Conservation (phyloP, 1,284 basidiomycete genomes). For the Apiotrichum sp. region DNA sequence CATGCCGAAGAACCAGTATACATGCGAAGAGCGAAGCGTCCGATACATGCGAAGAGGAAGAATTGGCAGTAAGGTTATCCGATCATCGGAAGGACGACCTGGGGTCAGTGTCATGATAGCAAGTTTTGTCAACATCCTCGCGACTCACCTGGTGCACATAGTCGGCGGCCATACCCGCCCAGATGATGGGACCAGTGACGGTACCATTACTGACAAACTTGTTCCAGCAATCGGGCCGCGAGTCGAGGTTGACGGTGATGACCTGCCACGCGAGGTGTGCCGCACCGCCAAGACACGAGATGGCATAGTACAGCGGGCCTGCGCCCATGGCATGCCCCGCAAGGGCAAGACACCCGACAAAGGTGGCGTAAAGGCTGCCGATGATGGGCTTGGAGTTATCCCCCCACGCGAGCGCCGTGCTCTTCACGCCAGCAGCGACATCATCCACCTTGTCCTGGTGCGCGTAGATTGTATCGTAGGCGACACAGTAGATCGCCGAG, state of each 20-base stretch:
- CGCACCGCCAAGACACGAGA: conserved; percentile 66
- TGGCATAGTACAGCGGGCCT: conserved; percentile 66
- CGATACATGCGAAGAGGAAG: no score
- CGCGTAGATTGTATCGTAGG: conserved; percentile 97
- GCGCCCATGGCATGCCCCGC: conserved; percentile 74
- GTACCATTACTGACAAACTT: conserved; percentile 85
- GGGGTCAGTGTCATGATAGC: neutral
- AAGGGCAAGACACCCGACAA: conserved; percentile 67
- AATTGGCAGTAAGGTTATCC: neutral
- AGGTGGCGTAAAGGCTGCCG: conserved; percentile 63
- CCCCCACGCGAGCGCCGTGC: conserved; percentile 88
- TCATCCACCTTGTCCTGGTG: conserved; percentile 97
- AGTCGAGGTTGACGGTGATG: conserved; percentile 69
- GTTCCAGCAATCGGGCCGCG: conserved; percentile 79
- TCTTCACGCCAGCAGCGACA: conserved; percentile 78
- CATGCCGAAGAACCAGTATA: neutral
- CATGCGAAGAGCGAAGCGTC: neutral
- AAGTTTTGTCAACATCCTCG: neutral
- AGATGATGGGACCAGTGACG: conserved; percentile 75
- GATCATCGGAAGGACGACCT: conserved; percentile 6
- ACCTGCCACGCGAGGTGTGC: conserved; percentile 77
- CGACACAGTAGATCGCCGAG: conserved; percentile 83
- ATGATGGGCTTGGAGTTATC: conserved; percentile 71
- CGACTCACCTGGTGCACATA: conserved; percentile 50
- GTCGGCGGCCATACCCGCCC: conserved; percentile 74